Percentiles rank a stretch among this genome's conserved stretches.
phyloP scores from a whole-genome alignment of 352 stramenopile species.

The Pythium vanterpoolii region DNA sequence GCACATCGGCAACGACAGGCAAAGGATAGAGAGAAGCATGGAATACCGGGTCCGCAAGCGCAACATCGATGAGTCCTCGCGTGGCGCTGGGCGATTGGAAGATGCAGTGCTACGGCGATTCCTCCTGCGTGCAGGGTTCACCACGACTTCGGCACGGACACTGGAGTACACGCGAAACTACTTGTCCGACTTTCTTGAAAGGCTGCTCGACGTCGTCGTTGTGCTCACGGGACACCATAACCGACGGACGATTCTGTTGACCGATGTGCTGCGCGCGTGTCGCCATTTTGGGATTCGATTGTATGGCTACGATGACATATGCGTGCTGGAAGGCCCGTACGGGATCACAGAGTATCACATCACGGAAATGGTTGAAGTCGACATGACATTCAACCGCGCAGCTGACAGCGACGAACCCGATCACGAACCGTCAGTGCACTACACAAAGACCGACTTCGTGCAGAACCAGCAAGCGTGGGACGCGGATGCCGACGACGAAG shows the following conservation, averaged over 20 bases:
- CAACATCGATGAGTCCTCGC: constrained; percentile 13
- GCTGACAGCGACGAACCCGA: constrained; percentile 45
- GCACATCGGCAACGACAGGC: constrained; percentile 5
- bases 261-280: constrained; percentile 68
- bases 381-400: constrained; percentile 22
- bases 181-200: constrained; percentile 48
- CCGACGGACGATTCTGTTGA: constrained; percentile 41
- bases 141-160: constrained; percentile 37
- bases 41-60: constrained; percentile 59
- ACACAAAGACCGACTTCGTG: constrained; percentile 62
- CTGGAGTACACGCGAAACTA: constrained; percentile 39
- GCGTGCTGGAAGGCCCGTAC: constrained; percentile 31
- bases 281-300: constrained; percentile 61
- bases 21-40: constrained; percentile 2
- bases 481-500: constrained; percentile 31
- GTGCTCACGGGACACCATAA: constrained; percentile 44
- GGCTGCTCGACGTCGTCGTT: constrained; percentile 50
- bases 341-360: constrained; percentile 45
- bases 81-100: not conserved
- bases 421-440: constrained; percentile 42
- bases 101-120: constrained; percentile 63
- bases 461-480: constrained; percentile 48
- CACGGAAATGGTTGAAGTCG: constrained; percentile 67
- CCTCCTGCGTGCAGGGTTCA: constrained; percentile 65
- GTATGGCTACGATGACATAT: constrained; percentile 83